Base-by-base conservation (phyloP, 1,139 yeast species). In the Hanseniaspora gamundiae region DNA sequence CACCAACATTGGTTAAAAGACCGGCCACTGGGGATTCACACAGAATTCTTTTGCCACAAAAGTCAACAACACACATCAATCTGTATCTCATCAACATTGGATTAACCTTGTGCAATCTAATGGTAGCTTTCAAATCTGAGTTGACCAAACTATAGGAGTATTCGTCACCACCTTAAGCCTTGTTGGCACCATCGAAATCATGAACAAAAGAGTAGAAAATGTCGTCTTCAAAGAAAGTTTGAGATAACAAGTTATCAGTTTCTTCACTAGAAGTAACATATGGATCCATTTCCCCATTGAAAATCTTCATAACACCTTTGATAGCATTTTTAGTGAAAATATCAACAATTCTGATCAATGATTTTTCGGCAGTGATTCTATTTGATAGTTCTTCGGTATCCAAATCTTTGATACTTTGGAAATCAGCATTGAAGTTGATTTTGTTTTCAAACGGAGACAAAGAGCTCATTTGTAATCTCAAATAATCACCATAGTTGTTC, bases 21-120 rank as follows among this genome's bases (percentile, higher is more conserved):
- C 98, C 98, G n/a, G 98, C 98, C 42, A 91, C 94, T 21, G 96
- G 95, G 14, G 95, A 85, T 67, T 91, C 98, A 60, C 94, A 87
- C 38, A 88, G 73, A 38, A 88, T 69, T 61, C 97, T 75, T 55
- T 77, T 80, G 49, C 98, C 98, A 61, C 83, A 77, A 64, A 76
- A 88, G 62, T 91, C 97, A 46, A 91, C 86, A 48, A 88, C 73
- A 40, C 88, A 73, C 7, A 96, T 84, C 52, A 85, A 76, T 49
- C 88, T 69, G 45, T 81, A 79, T 55, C 77, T 75, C 42, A 87
- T 68, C 31, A 33, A 20, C 16, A 66, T 67, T 31, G 78, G 59
- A 55, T 84, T 88, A 42, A 81, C 64, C 52, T 77, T 69, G 66
- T 83, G 83, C 56, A 88, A 67, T 46, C 74, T 70, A 56, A 75